phyloP scores from a whole-genome alignment of 306 rosid genomes.

The Luffa aegyptiaca region DNA sequence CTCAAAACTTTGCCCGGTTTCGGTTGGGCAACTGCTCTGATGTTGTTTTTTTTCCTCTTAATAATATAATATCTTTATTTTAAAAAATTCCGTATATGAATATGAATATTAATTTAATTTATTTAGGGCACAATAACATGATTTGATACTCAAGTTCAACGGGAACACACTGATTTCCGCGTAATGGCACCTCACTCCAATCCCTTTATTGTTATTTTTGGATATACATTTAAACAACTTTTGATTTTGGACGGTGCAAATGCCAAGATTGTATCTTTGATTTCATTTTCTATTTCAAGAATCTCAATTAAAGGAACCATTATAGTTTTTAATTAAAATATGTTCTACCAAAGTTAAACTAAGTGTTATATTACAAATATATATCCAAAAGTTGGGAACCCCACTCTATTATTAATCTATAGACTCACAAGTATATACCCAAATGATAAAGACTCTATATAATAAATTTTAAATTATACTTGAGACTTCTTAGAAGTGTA shows the following conservation, averaged over 20 bases:
- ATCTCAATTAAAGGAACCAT: neutral
- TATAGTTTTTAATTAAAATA: neutral
- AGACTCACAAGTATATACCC: neutral
- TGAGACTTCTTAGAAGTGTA: no score
- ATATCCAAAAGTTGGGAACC: neutral
- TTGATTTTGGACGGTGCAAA: neutral
- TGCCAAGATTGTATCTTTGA: neutral
- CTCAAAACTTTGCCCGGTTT: conserved; percentile 1
- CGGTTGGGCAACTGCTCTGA: neutral
- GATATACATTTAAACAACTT: neutral
- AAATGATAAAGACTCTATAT: neutral
- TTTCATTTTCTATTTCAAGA: neutral
- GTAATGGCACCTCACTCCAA: neutral
- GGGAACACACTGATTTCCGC: neutral
- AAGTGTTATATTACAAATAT: neutral
- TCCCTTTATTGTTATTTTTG: neutral
- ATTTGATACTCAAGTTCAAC: neutral
- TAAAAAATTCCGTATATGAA: neutral
- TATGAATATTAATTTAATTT: neutral
- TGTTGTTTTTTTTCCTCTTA: neutral
- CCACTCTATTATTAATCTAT: neutral
- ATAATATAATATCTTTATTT: neutral
- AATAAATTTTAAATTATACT: no score
- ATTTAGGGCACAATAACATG: neutral
- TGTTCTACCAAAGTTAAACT: neutral